Percentiles rank a stretch among this genome's conserved stretches.
These are phyloP conservation scores for Simplicillium aogashimaense DNA, from an alignment of 2,329 filamentous ascomycete species.

Conservation along the genomic window DNA sequence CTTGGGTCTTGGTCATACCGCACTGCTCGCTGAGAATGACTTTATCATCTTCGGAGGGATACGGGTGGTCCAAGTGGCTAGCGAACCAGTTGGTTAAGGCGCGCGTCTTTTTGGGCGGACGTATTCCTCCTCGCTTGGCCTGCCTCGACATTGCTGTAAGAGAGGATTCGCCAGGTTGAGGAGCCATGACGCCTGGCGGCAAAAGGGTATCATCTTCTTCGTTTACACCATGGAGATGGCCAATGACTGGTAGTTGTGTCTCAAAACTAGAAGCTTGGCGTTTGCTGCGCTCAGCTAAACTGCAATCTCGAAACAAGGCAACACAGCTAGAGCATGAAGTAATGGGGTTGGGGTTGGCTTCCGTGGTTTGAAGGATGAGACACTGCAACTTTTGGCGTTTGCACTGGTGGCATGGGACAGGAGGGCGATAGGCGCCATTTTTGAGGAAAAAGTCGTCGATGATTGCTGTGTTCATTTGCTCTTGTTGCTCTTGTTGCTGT, in stretches of 20 bases:
- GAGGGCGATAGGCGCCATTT: constrained; percentile 29
- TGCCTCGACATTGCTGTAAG: constrained; percentile 9
- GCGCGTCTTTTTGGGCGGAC: constrained; percentile 34
- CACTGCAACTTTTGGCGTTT: constrained; percentile 33
- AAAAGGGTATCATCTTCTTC: constrained; percentile 17
- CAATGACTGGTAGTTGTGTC: constrained; percentile 33
- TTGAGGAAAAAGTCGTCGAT: constrained; percentile 28
- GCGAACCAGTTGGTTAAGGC: constrained; percentile 35
- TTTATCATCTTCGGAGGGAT: constrained; percentile 37
- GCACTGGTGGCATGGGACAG: constrained; percentile 33
- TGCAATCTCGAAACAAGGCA: constrained; percentile 38
- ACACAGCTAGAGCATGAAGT: constrained; percentile 39
- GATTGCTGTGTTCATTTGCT: constrained; percentile 7
- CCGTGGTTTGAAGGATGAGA: constrained; percentile 33
- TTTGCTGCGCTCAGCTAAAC: constrained; percentile 33
- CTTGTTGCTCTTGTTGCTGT: background rate
- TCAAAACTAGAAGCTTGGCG: constrained; percentile 34
- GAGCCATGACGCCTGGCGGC: constrained; percentile 2
- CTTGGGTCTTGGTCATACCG: constrained; percentile 32
- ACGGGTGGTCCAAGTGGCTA: constrained; percentile 33
- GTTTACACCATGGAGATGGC: constrained; percentile 36
- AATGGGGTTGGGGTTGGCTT: constrained; percentile 37
- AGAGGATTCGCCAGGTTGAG: constrained; percentile 1
- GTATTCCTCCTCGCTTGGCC: constrained; percentile 23
- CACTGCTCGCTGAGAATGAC: constrained; percentile 26